Percentiles rank a stretch among this genome's conserved stretches.
Evolutionary conservation across 208 protist species (phyloP).

Genomic region (Acanthamoeba castellanii): DNA sequence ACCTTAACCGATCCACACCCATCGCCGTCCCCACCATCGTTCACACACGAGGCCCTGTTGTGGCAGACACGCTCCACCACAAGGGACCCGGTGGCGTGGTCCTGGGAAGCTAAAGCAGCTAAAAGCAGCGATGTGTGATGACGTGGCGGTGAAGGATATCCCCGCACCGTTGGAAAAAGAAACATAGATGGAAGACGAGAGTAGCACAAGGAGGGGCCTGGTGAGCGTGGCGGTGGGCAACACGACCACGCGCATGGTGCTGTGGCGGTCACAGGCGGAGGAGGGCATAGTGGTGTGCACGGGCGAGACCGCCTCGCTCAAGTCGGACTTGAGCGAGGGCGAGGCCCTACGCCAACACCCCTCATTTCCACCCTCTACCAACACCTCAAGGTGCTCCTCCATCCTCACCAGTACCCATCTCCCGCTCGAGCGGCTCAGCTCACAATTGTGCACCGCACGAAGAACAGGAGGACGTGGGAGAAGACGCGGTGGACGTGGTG

Average conservation of each 20-base stretch:
- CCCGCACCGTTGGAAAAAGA: neutral
- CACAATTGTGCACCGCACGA: too few relatives aligned
- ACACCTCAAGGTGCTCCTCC: neutral
- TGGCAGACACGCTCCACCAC: too few relatives aligned
- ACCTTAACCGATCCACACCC: neutral
- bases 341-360: neutral
- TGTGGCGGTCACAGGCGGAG: neutral
- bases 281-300: neutral
- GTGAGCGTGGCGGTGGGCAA: slow-evolving; percentile 43
- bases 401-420: neutral
- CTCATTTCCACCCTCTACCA: neutral
- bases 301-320: neutral
- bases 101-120: too few relatives aligned
- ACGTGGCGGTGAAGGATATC: neutral
- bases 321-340: neutral
- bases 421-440: neutral
- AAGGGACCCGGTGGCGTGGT: too few relatives aligned
- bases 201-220: neutral
- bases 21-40: neutral
- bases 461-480: slow-evolving; percentile 1
- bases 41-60: too few relatives aligned
- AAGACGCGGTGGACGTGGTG: neutral
- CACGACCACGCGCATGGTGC: neutral
- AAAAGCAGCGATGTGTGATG: neutral
- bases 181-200: neutral